Conservation (phyloP, 495 filamentous ascomycete genomes). For the Talaromyces trachyspermus region DNA sequence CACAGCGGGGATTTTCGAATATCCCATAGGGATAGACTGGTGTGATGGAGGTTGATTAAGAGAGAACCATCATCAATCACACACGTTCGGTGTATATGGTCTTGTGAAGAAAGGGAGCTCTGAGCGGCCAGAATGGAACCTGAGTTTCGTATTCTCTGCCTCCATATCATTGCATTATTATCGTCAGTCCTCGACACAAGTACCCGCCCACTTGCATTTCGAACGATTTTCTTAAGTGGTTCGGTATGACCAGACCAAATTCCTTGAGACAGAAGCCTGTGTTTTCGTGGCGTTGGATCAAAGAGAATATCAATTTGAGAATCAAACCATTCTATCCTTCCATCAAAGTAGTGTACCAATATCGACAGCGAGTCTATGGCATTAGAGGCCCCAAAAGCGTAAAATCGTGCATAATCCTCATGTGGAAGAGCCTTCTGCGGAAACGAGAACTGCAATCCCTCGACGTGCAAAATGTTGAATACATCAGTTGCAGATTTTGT, state of each 20-base stretch:
- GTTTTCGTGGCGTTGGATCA: constrained; percentile 62
- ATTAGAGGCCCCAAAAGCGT: constrained; percentile 59
- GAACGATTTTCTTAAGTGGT: constrained; percentile 74
- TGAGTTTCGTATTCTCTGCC: constrained; percentile 43
- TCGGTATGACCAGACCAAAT: constrained; percentile 82
- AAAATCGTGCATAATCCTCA: constrained; percentile 61
- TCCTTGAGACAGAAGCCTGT: constrained; percentile 49
- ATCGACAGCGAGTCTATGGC: constrained; percentile 58
- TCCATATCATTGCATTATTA: constrained; percentile 80
- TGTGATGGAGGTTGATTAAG: constrained; percentile 72
- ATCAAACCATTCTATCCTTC: constrained; percentile 73
- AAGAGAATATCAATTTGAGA: constrained; percentile 73
- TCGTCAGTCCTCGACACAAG: constrained; percentile 74
- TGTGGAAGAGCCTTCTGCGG: constrained; percentile 32
- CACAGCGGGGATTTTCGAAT: constrained; percentile 49
- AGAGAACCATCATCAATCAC: constrained; percentile 68
- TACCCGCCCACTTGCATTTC: constrained; percentile 71
- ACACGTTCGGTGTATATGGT: constrained; percentile 78
- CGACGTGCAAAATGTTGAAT: constrained; percentile 83
- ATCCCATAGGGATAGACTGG: constrained; percentile 77
- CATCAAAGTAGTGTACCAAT: constrained; percentile 83
- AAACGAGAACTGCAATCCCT: constrained; percentile 62
- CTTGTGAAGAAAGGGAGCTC: constrained; percentile 58
- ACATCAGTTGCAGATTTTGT: constrained; percentile 58
- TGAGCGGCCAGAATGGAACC: constrained; percentile 54